Base-by-base conservation (phyloP, 495 filamentous ascomycete genomes). In the Hyaloscypha variabilis region DNA sequence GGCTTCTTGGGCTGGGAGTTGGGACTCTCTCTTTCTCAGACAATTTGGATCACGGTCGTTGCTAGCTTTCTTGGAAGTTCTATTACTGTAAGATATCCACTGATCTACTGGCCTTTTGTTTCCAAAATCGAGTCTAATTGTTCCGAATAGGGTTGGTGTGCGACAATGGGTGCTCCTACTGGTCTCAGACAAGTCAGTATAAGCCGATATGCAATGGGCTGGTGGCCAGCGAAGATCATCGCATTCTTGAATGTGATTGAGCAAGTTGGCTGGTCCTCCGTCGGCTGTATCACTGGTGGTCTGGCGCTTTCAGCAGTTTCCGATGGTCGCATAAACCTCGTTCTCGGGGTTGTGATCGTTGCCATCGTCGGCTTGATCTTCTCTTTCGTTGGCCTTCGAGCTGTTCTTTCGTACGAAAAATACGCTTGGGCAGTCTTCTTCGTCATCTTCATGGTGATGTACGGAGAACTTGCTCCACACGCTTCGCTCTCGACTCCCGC, bases 381-480 rank as follows among this genome's bases (percentile, higher is more conserved):
- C 71, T 81, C 76, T 23, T 75, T 83, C 67, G 63, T 83, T 55
- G 81, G 81, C 52, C 62, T 84, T 64, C 75, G 76, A 72, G 78
- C 76, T 39, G 73, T 84, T 49, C 73, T 81, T 52, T 49, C 57
- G 8, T 80, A 78, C 58, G 72, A 79, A 65, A 73, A 76, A 29
- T 81, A 69, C 29, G 73, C 78, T 39, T 81, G 83, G 78, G 69
- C 83, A 21, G 64, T 83, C 25, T 83, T 83, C 70, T 79, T 86
- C 68, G 68, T 82, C 64, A 81, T 88, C 56, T 87, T 87, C 74
- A 72, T 87, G 65, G 77, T 87, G 69, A 82, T 88, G 60, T 81
- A 81, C 52, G 84, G 81, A 8, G 77, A 86, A 65, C 76, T 75
- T 1, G 85, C 76, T 11, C 75, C 70, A 21, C 81, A 76, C 39